Percentiles rank a stretch among this genome's conserved stretches.
Evolutionary conservation across 306 rosid genomes (phyloP).

Genomic region (Echinosophora koreensis): DNA sequence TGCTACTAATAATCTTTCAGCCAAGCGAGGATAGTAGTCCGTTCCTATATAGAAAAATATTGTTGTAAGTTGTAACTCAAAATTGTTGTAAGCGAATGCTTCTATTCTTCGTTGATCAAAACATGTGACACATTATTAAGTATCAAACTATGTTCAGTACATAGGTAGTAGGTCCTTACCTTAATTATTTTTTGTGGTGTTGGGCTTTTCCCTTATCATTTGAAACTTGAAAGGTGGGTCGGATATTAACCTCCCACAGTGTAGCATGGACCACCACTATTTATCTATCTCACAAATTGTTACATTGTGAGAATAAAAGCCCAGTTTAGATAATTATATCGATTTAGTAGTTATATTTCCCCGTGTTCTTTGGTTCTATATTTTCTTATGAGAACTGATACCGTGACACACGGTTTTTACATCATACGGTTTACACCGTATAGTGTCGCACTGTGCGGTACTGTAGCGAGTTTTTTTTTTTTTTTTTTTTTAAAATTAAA

Average conservation of each 20-base stretch:
- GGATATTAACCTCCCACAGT: constrained; percentile 29
- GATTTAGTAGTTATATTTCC: not conserved
- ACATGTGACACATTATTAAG: constrained; percentile 44
- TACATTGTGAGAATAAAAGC: constrained; percentile 42
- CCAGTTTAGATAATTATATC: constrained; percentile 34
- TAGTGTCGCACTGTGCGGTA: too few species aligned
- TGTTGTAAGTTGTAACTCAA: constrained; percentile 53
- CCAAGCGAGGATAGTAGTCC: constrained; percentile 49
- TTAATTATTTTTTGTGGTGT: constrained; percentile 32
- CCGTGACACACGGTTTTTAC: too few species aligned
- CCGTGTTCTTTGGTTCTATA: not conserved
- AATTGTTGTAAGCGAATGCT: constrained; percentile 47
- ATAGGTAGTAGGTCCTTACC: constrained; percentile 44
- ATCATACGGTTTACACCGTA: too few species aligned
- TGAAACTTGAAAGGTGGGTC: constrained; percentile 41
- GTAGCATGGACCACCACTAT: constrained; percentile 34
- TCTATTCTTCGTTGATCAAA: constrained; percentile 37
- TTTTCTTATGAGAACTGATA: too few species aligned
- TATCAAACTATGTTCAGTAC: constrained; percentile 37
- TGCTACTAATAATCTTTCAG: constrained; percentile 26
- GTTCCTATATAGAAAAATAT: constrained; percentile 36
- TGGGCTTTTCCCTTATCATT: constrained; percentile 42
- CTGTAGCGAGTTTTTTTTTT: too few species aligned
- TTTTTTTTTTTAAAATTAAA: too few species aligned
- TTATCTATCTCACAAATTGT: constrained; percentile 30